These are phyloP conservation scores for Beauveria sp. DNA, from an alignment of 2,329 filamentous ascomycete species.

Conservation along the genomic window DNA sequence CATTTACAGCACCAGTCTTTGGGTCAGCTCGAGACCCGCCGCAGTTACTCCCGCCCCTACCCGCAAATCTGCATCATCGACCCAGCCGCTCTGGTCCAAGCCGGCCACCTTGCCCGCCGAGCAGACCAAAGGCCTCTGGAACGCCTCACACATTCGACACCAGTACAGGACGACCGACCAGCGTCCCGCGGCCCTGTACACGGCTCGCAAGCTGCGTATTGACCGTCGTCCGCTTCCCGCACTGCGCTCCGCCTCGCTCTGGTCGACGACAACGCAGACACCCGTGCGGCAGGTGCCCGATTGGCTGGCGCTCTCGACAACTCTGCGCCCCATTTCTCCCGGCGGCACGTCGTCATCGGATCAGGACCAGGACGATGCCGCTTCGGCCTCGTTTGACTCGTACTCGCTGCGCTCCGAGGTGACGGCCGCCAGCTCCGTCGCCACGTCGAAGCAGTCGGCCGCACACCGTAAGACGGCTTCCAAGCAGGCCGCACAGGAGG, in stretches of 20 bases:
- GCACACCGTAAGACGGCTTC: conserved; percentile 4
- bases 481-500: conserved; percentile 6
- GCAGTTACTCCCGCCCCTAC: conserved; percentile 9
- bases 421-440: conserved; percentile 3
- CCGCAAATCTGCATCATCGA: neutral
- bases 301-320: conserved; percentile 13
- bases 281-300: conserved; percentile 11
- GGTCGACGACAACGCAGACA: conserved; percentile 18
- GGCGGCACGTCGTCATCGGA: neutral
- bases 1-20: conserved; percentile 3
- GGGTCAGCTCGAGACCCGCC: neutral
- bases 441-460: neutral
- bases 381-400: conserved; percentile 2
- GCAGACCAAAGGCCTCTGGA: conserved; percentile 17
- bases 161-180: conserved; percentile 25
- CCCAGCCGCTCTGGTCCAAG: conserved; percentile 3
- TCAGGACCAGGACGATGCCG: neutral
- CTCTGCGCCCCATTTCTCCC: neutral
- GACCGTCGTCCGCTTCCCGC: conserved; percentile 21
- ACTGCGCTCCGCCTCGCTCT: conserved; percentile 28
- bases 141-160: conserved; percentile 15
- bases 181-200: conserved; percentile 26
- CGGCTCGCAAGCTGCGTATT: conserved; percentile 26
- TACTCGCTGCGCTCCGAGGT: conserved; percentile 6
- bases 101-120: conserved; percentile 3